Evolutionary conservation across 148 eudicot genomes (phyloP), one percentile per base, ranked within the genome.

Genomic region (Spergularia marina): DNA sequence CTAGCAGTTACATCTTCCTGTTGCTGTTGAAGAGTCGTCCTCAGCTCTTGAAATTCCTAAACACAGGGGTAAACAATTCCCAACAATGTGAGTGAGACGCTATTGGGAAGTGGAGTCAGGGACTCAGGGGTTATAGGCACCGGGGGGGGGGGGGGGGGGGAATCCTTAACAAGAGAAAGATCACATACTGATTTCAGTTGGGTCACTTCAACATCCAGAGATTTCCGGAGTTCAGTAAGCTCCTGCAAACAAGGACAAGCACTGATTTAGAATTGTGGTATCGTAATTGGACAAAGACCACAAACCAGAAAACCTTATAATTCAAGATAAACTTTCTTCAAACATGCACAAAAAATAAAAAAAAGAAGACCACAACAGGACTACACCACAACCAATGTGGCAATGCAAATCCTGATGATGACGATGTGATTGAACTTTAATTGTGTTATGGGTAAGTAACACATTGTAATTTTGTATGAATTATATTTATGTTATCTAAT

Each of bases 1-100:
- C 93, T 94, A 71, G 89, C 81, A 41, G 96, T 78, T 61, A 90
- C 91, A 70, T 94, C 98, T 49, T 94, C 93, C 72, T 91, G 98
- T 82, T 94, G 98, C 79, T 94, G 97, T 78, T 94, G 93, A 78
- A 91, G 93, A 64, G 87, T 94, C 61, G 89, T 87, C 79, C 90
- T 91, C 78, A 91, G 81, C 12, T 83, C 93, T 89, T 91, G 91
- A 74, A 94, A 91, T 79, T 94, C 98, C 98, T 94, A 59, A 41
- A 60, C 20, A 74, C 36, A 76, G 17, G 68, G 12, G 10, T 10
- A 71, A 60, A 39, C 14, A 72, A 59, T 53, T 44, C 41, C 49
- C 21, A 65, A 13, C 20, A 73, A 70, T 44, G 57, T 16, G 16
- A 39, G 12, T 16, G 16, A 39, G 12, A 7, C 36, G 13, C 12